phyloP scores from a whole-genome alignment of 2,329 filamentous ascomycete species.

The Xylariaceae sp. region DNA sequence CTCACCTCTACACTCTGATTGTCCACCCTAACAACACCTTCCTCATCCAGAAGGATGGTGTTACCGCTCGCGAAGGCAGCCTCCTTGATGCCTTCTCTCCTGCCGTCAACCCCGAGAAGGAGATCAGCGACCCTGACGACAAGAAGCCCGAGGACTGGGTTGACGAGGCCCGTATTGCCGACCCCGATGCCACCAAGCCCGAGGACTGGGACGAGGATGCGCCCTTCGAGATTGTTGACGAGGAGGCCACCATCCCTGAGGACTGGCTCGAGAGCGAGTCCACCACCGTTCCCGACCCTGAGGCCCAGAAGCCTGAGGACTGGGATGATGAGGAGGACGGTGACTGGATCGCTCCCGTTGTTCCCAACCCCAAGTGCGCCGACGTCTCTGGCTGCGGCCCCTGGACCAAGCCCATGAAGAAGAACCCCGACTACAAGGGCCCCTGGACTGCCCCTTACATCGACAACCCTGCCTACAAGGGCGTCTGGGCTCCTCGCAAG shows the following conservation, averaged over 20 bases:
- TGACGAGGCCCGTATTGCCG: slow-evolving; percentile 82
- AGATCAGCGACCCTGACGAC: slow-evolving; percentile 94
- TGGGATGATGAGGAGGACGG: slow-evolving; percentile 99
- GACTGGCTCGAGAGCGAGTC: slow-evolving; percentile 96
- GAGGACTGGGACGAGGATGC: slow-evolving; percentile 99
- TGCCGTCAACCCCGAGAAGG: slow-evolving; percentile 85
- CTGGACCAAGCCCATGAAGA: slow-evolving; percentile 87
- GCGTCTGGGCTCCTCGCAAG: slow-evolving; percentile 88
- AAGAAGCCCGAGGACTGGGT: slow-evolving; percentile 95
- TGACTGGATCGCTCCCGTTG: slow-evolving; percentile 86
- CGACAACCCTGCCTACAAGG: slow-evolving; percentile 98
- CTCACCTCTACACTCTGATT: slow-evolving; percentile 92
- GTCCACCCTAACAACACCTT: slow-evolving; percentile 96
- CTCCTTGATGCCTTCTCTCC: slow-evolving; percentile 92
- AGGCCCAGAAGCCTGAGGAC: slow-evolving; percentile 95
- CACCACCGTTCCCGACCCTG: slow-evolving; percentile 77
- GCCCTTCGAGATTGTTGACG: slow-evolving; percentile 91
- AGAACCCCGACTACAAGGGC: slow-evolving; percentile 97
- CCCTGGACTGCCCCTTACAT: slow-evolving; percentile 92
- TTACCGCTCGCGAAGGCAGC: slow-evolving; percentile 79
- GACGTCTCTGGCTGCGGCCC: slow-evolving; percentile 90
- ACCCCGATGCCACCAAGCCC: slow-evolving; percentile 91
- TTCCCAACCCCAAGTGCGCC: slow-evolving; percentile 93
- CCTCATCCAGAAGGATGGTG: slow-evolving; percentile 85
- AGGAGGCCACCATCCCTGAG: slow-evolving; percentile 83